Evolutionary conservation across 257 asterid genomes (phyloP).

Genomic region (Ocimum tenuiflorum): DNA sequence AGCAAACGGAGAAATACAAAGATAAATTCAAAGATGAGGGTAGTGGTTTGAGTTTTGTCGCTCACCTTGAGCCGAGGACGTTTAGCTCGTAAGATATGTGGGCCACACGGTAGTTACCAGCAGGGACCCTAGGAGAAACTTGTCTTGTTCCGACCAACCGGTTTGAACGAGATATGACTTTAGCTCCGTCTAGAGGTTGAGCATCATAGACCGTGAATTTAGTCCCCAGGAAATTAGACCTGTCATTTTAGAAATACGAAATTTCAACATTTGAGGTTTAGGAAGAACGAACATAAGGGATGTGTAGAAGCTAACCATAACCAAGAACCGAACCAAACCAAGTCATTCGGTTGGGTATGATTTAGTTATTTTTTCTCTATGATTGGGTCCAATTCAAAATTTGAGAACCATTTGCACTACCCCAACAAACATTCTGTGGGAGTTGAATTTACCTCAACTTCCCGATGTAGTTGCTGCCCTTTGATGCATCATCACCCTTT

Average conservation of each 20-base stretch:
- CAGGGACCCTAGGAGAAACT: constrained; percentile 74
- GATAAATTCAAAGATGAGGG: not conserved
- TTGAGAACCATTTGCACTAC: no score
- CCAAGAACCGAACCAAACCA: no score
- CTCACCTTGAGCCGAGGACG: constrained; percentile 82
- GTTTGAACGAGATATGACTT: constrained; percentile 62
- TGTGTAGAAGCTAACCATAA: no score
- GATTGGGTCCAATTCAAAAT: no score
- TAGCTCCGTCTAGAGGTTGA: constrained; percentile 62
- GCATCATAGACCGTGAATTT: constrained; percentile 83
- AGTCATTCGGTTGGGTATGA: no score
- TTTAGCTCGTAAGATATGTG: constrained; percentile 76
- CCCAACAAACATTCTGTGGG: not conserved
- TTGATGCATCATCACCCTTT: constrained; percentile 66
- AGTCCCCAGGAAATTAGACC: constrained; percentile 88
- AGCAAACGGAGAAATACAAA: not conserved
- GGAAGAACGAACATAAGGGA: not conserved
- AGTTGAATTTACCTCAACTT: constrained; percentile 58
- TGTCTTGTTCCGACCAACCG: constrained; percentile 64
- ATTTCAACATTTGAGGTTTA: not conserved
- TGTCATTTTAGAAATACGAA: constrained; percentile 19
- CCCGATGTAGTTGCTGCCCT: constrained; percentile 74
- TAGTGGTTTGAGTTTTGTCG: no score
- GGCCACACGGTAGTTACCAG: constrained; percentile 78
- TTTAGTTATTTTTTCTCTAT: no score